Evolutionary conservation across 192 early-diverging fungal species (phyloP).

Genomic region (Coemansia sp.): DNA sequence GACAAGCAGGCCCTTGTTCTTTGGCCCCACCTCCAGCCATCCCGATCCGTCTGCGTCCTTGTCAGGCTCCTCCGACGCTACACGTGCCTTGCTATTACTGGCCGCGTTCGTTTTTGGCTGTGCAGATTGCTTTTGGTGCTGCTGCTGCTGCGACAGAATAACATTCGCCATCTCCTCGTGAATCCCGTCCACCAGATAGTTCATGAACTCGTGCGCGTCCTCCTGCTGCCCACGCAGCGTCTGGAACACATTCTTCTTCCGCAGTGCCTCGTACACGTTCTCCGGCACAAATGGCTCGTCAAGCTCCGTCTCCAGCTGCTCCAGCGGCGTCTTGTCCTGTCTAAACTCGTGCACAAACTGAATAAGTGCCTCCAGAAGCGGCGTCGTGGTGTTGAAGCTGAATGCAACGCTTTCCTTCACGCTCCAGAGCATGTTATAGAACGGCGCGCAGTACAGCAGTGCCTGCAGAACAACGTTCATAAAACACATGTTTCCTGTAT

Average conservation of each 20-base stretch:
- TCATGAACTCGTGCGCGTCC: constrained; percentile 96
- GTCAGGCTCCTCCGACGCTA: background rate
- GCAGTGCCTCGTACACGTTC: constrained; percentile 88
- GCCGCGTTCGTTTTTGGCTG: background rate
- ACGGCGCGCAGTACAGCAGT: constrained; percentile 86
- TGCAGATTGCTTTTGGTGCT: background rate
- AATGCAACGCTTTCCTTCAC: constrained; percentile 66
- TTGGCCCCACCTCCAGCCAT: constrained; percentile 91
- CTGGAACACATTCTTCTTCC: constrained; percentile 75
- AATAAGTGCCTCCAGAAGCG: constrained; percentile 79
- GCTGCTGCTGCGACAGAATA: constrained; percentile 10
- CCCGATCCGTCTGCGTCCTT: constrained; percentile 46
- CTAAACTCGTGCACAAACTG: constrained; percentile 51
- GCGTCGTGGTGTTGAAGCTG: constrained; percentile 74
- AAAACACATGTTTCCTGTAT: constrained; percentile 98
- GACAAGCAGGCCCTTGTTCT: constrained; percentile 59
- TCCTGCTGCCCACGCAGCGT: constrained; percentile 90
- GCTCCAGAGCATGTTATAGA: constrained; percentile 80
- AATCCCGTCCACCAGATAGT: constrained; percentile 88
- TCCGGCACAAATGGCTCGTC: constrained; percentile 88
- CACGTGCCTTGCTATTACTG: background rate
- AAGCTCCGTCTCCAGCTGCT: constrained; percentile 43
- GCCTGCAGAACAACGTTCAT: constrained; percentile 98
- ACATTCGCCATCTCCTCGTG: constrained; percentile 81
- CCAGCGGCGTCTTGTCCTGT: constrained; percentile 30